These are phyloP conservation scores for Linum trigynum DNA, from an alignment of 345 rosid species.

Conservation along the genomic window DNA sequence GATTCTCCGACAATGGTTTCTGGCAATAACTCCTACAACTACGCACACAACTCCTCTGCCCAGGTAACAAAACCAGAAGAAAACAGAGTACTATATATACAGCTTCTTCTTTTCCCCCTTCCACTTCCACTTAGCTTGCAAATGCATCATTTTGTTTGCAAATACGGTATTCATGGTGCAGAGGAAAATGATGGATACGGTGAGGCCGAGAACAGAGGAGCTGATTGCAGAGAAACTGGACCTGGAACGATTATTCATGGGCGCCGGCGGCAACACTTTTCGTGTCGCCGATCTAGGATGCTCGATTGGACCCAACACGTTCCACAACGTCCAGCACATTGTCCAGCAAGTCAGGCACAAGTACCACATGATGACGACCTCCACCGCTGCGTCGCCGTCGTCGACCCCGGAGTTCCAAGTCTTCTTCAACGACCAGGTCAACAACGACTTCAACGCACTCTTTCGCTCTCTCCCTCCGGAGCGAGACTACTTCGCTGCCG, in stretches of 20 bases:
- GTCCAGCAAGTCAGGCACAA: constrained; percentile 6
- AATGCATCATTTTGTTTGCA: too few species aligned
- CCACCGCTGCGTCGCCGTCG: too few species aligned
- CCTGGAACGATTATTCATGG: background rate
- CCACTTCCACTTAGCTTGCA: too few species aligned
- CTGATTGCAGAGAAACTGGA: constrained; percentile 12
- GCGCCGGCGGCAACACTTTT: background rate
- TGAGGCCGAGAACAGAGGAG: background rate
- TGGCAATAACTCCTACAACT: background rate
- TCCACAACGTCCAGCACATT: constrained; percentile 8
- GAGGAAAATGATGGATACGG: background rate
- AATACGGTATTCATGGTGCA: background rate
- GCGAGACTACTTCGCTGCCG: background rate
- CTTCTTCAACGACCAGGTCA: constrained; percentile 7
- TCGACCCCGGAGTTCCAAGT: constrained; percentile 12
- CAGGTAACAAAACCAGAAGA: constrained; percentile 5
- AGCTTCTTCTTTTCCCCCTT: background rate
- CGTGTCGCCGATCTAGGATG: constrained; percentile 13
- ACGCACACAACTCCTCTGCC: background rate
- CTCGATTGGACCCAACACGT: constrained; percentile 13
- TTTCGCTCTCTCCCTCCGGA: constrained; percentile 4
- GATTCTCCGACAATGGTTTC: background rate
- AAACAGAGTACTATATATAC: background rate
- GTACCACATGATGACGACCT: background rate
- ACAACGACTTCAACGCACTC: background rate